phyloP scores from a whole-genome alignment of 2,329 filamentous ascomycete genomes.

The Clathrospora elynae region DNA sequence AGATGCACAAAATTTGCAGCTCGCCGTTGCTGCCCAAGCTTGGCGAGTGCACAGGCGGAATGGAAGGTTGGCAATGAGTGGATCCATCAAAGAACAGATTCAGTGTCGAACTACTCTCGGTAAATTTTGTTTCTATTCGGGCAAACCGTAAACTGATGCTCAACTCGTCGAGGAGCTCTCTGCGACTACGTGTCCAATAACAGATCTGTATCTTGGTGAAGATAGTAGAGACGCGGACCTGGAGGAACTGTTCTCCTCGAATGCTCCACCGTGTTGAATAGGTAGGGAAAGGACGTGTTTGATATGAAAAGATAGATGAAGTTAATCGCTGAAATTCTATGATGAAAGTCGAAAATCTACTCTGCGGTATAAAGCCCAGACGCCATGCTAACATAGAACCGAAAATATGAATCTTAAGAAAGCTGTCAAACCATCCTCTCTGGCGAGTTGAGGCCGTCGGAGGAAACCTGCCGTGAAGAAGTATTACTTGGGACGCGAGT shows the following conservation, averaged over 20 bases:
- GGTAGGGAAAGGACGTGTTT: too few relatives aligned
- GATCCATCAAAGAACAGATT: neutral
- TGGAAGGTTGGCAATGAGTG: too few relatives aligned
- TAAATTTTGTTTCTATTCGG: conserved; percentile 6
- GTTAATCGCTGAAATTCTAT: too few relatives aligned
- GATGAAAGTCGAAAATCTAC: too few relatives aligned
- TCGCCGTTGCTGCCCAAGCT: conserved; percentile 2
- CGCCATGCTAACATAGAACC: too few relatives aligned
- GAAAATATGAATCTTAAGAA: too few relatives aligned
- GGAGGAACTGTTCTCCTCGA: too few relatives aligned
- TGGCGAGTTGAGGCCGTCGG: conserved; percentile 19
- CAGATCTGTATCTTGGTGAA: conserved; percentile 15
- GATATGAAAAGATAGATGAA: too few relatives aligned
- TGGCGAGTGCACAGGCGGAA: too few relatives aligned
- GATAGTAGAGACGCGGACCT: conserved; percentile 1
- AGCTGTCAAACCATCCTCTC: conserved; percentile 19
- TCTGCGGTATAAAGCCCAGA: too few relatives aligned
- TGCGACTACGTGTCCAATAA: conserved; percentile 39
- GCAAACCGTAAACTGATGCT: conserved; percentile 38
- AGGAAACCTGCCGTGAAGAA: conserved; percentile 17
- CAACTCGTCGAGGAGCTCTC: conserved; percentile 39
- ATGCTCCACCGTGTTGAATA: too few relatives aligned
- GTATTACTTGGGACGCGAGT: conserved; percentile 29
- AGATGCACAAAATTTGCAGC: too few relatives aligned
- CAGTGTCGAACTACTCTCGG: neutral